These are phyloP conservation scores for Rhododendron vialii DNA, from an alignment of 148 eudicot species.

Conservation along the genomic window DNA sequence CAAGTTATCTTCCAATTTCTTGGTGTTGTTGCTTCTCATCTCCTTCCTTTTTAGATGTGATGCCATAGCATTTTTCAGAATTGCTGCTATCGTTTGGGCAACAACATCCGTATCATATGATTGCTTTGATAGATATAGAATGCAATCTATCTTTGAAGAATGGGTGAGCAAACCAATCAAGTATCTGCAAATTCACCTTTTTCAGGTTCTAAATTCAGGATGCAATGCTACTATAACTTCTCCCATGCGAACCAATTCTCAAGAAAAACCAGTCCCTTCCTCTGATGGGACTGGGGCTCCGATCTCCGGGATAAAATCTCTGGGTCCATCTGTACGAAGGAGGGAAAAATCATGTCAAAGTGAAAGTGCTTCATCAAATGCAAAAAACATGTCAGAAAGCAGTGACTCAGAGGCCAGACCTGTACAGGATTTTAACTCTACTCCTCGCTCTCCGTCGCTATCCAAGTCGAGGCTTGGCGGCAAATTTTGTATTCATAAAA, in stretches of 20 bases:
- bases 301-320: conserved; percentile 38
- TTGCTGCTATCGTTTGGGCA: not conserved
- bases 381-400: conserved; percentile 59
- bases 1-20: not conserved
- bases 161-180: not conserved
- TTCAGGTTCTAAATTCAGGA: conserved; percentile 51
- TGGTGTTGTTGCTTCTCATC: not conserved
- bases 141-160: not conserved
- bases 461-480: conserved; percentile 36
- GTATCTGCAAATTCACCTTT: conserved; percentile 5
- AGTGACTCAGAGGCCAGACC: conserved; percentile 74
- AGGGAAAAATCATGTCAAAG: conserved; percentile 60
- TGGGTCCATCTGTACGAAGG: conserved; percentile 41
- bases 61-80: not conserved
- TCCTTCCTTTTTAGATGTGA: not conserved
- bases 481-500: conserved; percentile 44
- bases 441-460: conserved; percentile 29
- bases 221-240: conserved; percentile 28
- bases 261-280: conserved; percentile 42
- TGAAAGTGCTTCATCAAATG: conserved; percentile 79
- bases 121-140: not conserved
- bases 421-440: conserved; percentile 32
- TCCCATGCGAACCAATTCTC: conserved; percentile 29
- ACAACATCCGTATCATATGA: not conserved
- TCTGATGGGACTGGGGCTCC: conserved; percentile 40